Evolutionary conservation across 1,284 basidiomycete genomes (phyloP), one percentile per base, ranked within the genome.

Genomic region (Trichosporon sp.): DNA sequence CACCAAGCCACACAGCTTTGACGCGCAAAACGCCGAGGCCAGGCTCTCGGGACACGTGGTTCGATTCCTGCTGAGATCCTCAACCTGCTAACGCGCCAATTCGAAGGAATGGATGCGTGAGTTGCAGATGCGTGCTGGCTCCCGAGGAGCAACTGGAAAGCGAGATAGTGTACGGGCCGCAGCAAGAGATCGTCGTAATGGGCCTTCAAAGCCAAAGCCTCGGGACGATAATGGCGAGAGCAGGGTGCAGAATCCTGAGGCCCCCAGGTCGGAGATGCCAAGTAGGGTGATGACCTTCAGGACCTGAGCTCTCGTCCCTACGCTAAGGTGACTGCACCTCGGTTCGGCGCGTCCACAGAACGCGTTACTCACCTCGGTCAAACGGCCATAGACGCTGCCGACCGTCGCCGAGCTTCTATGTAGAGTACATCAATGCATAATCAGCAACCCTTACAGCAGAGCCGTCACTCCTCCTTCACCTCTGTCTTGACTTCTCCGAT

Each of bases 401-500:
- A 32, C 32, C 5, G 32, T 32, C 9, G 4, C 5, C 32, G 32
- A 32, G 32, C 4, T n/a, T 4, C 38, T n/a, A 12, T 7, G 2
- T n/a, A 42, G 18, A 42, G 38, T 42, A 42, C 38, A 42, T 42
- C n/a, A 18, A 42, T 56, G 51, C 51, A 56, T 56, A 56, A 56
- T 27, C 2, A 11, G 51, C 21, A 2, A 56, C 23, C 27, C 25
- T 13, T 6, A 25, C 11, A 35, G 35, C 25, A 25, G 25, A 35
- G 35, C 25, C 15, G 15, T 38, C 27, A 66, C 32, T 62, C 18
- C 35, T 21, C 63, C 64, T 60, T 32, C 2, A 12, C 42, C 4
- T 60, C 65, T n/a, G 27, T 53, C 47, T 68, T 69, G 11, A 44
- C 64, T 27, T 78, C 76, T 1, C 78, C 80, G 3, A 71, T 74